These are phyloP conservation scores for Fereydounia khargensis DNA, from an alignment of 1,284 basidiomycete genomes.

Conservation along the genomic window DNA sequence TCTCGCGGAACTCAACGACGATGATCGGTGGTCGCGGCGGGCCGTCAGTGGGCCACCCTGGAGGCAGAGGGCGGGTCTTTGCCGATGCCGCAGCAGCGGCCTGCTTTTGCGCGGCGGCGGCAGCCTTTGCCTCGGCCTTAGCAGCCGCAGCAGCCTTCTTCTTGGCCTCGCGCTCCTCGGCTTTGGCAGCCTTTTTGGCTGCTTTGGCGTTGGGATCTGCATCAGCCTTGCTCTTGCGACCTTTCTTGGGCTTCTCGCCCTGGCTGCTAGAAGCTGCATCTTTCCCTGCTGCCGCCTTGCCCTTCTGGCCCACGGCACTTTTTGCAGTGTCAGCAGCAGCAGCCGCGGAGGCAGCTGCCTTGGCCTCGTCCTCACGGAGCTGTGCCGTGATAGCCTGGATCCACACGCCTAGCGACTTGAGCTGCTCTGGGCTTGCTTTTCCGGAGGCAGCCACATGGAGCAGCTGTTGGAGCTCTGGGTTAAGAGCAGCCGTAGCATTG, in stretches of 20 bases:
- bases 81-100: constrained; percentile 12
- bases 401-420: constrained; percentile 38
- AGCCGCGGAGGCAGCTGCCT: constrained; percentile 16
- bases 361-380: constrained; percentile 31
- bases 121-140: constrained; percentile 30
- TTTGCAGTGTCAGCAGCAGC: constrained; percentile 9
- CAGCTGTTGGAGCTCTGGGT: constrained; percentile 40
- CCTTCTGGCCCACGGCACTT: neutral
- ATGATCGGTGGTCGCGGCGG: constrained; percentile 48
- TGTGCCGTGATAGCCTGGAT: constrained; percentile 43
- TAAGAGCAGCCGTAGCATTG: constrained; percentile 36
- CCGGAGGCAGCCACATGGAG: constrained; percentile 42
- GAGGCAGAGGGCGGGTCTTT: constrained; percentile 32
- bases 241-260: constrained; percentile 26
- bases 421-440: constrained; percentile 36
- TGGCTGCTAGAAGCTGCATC: too few species aligned
- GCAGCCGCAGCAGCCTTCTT: constrained; percentile 13
- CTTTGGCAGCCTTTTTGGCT: constrained; percentile 35
- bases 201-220: constrained; percentile 16
- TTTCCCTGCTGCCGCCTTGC: too few species aligned
- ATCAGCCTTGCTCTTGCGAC: constrained; percentile 15
- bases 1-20: constrained; percentile 54
- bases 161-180: constrained; percentile 35
- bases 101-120: constrained; percentile 3
- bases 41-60: constrained; percentile 34